Evolutionary conservation across 2,329 filamentous ascomycete species (phyloP).

Genomic region (Blumeriella jaapii): DNA sequence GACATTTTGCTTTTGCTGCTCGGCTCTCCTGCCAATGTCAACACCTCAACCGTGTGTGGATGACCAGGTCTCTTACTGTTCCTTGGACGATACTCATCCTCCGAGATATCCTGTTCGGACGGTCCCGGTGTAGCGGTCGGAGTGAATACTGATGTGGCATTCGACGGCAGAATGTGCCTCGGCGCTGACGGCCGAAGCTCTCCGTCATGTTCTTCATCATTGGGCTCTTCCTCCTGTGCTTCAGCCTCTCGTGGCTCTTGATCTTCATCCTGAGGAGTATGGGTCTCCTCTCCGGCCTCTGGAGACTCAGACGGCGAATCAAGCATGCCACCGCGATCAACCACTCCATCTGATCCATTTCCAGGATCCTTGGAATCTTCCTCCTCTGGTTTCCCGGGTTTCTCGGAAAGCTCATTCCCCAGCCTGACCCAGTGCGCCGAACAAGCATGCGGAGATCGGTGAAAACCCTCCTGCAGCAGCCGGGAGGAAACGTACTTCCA

Average conservation of each 20-base stretch:
- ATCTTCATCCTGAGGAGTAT: too few species aligned
- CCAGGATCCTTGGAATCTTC: background rate
- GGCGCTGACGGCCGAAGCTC: background rate
- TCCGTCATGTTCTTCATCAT: too few species aligned
- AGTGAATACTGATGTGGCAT: background rate
- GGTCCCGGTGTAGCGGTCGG: conserved; percentile 1
- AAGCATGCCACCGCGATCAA: too few species aligned
- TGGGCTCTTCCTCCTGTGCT: too few species aligned
- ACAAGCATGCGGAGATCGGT: conserved; percentile 6
- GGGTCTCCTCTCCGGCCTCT: too few species aligned
- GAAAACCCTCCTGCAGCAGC: conserved; percentile 6
- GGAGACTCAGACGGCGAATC: too few species aligned
- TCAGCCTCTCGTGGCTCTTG: too few species aligned
- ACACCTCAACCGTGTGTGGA: background rate
- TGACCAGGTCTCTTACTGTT: background rate
- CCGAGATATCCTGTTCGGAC: conserved; percentile 2
- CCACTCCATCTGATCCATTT: too few species aligned
- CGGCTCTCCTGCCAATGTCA: background rate
- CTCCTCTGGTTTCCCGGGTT: background rate
- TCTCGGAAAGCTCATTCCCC: conserved; percentile 1
- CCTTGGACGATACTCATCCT: conserved; percentile 1
- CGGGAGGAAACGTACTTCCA: conserved; percentile 9
- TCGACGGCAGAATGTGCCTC: background rate
- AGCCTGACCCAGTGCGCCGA: conserved; percentile 8
- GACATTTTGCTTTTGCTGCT: conserved; percentile 2